Evolutionary conservation across 768 basidiomycete genomes (phyloP), one percentile per base, ranked within the genome.

Genomic region (Serendipita sp.): DNA sequence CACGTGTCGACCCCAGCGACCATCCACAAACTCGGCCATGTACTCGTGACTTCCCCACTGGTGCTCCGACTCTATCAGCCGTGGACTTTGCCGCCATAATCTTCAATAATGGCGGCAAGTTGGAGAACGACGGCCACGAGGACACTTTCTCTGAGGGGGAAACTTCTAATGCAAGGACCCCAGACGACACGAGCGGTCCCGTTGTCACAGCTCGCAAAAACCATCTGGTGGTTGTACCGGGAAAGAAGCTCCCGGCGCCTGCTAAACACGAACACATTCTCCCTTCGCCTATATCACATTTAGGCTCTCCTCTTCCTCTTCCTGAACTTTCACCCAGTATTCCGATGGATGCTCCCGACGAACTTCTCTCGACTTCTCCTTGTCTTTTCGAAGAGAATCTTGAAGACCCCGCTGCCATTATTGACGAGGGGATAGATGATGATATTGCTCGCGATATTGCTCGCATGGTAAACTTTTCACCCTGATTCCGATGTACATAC

Each of bases 41-140:
- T 20, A 58, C 53, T 24, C 53, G 53, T 11, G 53, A 58, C 53
- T 58, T 58, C 31, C 53, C 53, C 13, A 58, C 53, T 22, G 53
- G 53, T 33, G 53, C 53, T 26, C 53, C 53, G 11, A 11, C n/a
- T 9, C 26, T 31, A 4, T 26, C 53, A n/a, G 53, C 53, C 17
- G 53, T 31, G n/a, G 31, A 58, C 33, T 31, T 22, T 31, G 53
- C 53, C 17, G 17, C 53, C 4, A 33, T 20, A 24, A 11, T 58
- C 20, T 58, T 22, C 53, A 4, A 58, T 3, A 28, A n/a, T n/a
- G 53, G 53, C 30, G 11, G 24, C 9, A 13, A n/a, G 17, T 31
- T 58, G 11, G 53, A 58, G n/a, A 24, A 58, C 20, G 53, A 58
- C 20, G 53, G 53, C 3, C 53, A 24, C 20, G 20, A 24, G 53